Base-by-base conservation (phyloP, 1,284 basidiomycete genomes). In the Apiotrichum montevideense region DNA sequence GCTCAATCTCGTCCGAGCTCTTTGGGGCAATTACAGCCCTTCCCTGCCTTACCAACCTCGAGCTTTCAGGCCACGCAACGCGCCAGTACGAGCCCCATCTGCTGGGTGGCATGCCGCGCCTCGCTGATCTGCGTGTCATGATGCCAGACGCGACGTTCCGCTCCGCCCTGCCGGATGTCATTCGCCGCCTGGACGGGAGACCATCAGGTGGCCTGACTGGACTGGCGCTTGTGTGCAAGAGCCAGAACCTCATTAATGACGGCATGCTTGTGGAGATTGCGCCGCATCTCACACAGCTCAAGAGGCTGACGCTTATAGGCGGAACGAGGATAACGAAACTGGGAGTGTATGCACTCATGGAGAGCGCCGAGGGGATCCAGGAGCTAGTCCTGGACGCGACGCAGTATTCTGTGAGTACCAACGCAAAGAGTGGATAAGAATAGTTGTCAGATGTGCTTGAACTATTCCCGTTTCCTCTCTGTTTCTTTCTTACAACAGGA, bases 101-200 rank as follows among this genome's bases (percentile, higher is more conserved):
- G n/a, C 34, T 77, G 3, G 66, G 66, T 3, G 35, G 33, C 6
- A 63, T 71, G 56, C 41, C 60, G 2, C 47, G 58, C 3, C 56
- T 77, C 14, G 63, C 69, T 8, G 75, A 76, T 37, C 54, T 77
- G 33, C 52, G 71, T 5, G 63, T 77, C 14, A 73, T 75, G 66
- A 70, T 75, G 68, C 75, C 75, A n/a, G 74, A 77, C 61, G 51
- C 63, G 15, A 51, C 46, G 11, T 63, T 70, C 35, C 58, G 66
- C 10, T 52, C 59, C 10, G 56, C 61, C 4, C 58, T 77, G 10
- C 47, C 63, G 5, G 56, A 57, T n/a, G 51, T 70, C 0, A 33
- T 68, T 0, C 43, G 49, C 8, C 47, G 46, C 3, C 57, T 77
- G 5, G 62, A 57, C 13, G 54, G 51, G 8, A 54, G 70, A 5